These are phyloP conservation scores for Boletus smithii DNA, from an alignment of 1,284 basidiomycete genomes.

Conservation along the genomic window DNA sequence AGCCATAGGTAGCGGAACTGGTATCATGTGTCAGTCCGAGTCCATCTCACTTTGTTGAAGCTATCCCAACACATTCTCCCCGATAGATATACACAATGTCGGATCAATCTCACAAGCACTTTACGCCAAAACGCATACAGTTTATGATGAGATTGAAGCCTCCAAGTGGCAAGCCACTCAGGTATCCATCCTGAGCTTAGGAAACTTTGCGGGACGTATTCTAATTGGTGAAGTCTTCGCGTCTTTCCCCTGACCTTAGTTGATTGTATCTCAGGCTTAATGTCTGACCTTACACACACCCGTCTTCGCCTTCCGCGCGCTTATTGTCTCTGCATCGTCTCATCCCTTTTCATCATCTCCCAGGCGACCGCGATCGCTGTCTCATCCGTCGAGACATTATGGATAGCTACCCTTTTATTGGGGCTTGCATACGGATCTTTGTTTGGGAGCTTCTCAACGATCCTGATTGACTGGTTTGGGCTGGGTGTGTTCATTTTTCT, in stretches of 20 bases:
- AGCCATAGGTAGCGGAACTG: conserved; percentile 75
- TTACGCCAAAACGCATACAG: conserved; percentile 60
- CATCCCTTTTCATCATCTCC: conserved; percentile 65
- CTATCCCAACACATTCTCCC: neutral
- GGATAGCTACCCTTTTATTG: conserved; percentile 71
- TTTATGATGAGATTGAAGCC: conserved; percentile 65
- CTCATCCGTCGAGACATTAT: conserved; percentile 61
- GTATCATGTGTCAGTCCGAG: conserved; percentile 79
- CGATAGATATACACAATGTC: conserved; percentile 87
- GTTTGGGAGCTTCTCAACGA: conserved; percentile 75
- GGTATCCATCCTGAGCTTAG: conserved; percentile 81
- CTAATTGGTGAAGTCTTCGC: conserved; percentile 54
- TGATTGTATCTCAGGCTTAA: conserved; percentile 44
- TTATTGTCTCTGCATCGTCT: conserved; percentile 68
- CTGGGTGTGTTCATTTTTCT: conserved; percentile 46
- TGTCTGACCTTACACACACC: conserved; percentile 70
- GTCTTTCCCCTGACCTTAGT: neutral
- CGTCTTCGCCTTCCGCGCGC: conserved; percentile 61
- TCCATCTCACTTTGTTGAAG: neutral
- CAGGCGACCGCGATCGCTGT: conserved; percentile 60
- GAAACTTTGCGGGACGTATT: conserved; percentile 82
- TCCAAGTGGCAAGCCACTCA: conserved; percentile 80
- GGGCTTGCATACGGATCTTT: conserved; percentile 77
- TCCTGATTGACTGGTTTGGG: conserved; percentile 87
- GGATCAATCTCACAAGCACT: conserved; percentile 89